Evolutionary conservation across 208 protist species (phyloP), one percentile per base, ranked within the genome.

Genomic region (Porcisia hertigi): DNA sequence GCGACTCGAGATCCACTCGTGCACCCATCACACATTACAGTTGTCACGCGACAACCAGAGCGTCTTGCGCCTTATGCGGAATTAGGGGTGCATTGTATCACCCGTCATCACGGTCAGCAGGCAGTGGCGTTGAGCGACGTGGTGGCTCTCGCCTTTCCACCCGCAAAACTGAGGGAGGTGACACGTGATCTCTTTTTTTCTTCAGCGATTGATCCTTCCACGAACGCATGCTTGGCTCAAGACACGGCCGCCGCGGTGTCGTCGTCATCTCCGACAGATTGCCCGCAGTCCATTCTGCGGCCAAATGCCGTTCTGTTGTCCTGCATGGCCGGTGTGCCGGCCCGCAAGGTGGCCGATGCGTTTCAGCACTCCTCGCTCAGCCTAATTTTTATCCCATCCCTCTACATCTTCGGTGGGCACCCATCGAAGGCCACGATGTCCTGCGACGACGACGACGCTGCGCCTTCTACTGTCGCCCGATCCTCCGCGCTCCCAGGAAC

Each of bases 1-100:
- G 23, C 58, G 60, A 23, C 34, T 57, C 64, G 69, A 43, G 55
- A 43, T 49, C 72, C 53, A 34, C 79, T 94, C 14, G 73, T 94
- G 23, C 92, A 96, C 75, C 88, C 89, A 3, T 89, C 85, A 6
- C 89, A 89, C 70, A 83, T 96, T 34, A 92, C 92, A 20, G 88
- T 96, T 23, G 83, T 94, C 36, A 93, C 92, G n/a, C 82, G 88
- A 2, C 88, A 94, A 74, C 76, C 86, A 2, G 85, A 88, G 69
- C 79, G 64, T 1, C 85, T 93, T 2, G 80, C 79, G 2, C 62
- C 72, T 34, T 88, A 89, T 71, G 83, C 86, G 25, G 65, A 74
- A 8, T 73, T 76, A 30, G 92, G 90, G 8, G 91, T 95, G 45
- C 84, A 84, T 53, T 93, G 88, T 63, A 69, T 89, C 6, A 55